These are phyloP conservation scores for Mucor circinelloides DNA, from an alignment of 371 early-diverging fungal species.

Conservation along the genomic window DNA sequence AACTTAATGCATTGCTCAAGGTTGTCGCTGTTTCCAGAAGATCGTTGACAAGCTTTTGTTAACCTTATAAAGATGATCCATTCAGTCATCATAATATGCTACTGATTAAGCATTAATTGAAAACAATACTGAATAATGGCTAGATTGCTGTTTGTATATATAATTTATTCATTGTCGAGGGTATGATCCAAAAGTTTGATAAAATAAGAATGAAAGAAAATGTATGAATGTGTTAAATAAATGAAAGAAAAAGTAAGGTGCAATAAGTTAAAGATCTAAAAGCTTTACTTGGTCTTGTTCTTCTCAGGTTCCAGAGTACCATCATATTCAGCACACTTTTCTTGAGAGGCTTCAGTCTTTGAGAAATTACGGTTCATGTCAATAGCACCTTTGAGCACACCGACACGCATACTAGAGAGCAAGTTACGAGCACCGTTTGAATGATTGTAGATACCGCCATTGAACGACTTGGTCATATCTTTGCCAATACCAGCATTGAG, in stretches of 20 bases:
- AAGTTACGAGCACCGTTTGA: slow-evolving; percentile 84
- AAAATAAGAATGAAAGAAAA: neutral
- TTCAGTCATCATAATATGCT: no score
- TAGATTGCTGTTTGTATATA: no score
- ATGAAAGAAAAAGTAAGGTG: neutral
- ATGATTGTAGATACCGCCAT: slow-evolving; percentile 88
- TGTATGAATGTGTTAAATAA: neutral
- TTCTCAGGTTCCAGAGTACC: slow-evolving; percentile 21
- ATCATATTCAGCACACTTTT: slow-evolving; percentile 19
- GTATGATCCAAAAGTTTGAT: neutral
- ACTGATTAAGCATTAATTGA: no score
- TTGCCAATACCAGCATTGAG: slow-evolving; percentile 76
- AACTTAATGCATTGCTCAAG: no score
- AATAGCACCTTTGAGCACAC: slow-evolving; percentile 47
- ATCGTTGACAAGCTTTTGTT: no score
- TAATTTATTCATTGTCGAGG: neutral
- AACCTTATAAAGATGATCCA: no score
- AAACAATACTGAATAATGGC: no score
- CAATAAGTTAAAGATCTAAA: neutral
- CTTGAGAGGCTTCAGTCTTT: neutral
- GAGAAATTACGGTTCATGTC: neutral
- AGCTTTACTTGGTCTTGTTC: slow-evolving; percentile 4
- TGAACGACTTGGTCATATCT: slow-evolving; percentile 84
- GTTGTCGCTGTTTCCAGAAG: no score
- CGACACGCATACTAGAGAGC: slow-evolving; percentile 74